A percentile compares a stretch with the other conserved stretches of the same genome.
Conservation (phyloP, 1,139 yeast species). For the Blastobotrys persicus region DNA sequence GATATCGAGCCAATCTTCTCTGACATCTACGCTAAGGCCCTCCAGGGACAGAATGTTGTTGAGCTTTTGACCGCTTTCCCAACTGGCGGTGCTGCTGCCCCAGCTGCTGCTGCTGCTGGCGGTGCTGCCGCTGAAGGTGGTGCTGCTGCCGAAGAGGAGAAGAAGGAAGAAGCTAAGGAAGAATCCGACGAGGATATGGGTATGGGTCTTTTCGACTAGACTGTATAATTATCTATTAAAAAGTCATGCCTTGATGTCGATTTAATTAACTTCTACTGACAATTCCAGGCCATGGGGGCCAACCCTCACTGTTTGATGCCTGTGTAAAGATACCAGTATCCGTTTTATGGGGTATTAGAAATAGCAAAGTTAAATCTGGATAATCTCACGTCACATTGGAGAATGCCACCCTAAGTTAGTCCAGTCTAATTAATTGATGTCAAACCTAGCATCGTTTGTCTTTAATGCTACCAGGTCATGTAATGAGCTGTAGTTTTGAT, state of each 20-base stretch:
- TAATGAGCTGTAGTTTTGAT: too few relatives aligned
- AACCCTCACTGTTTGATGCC: too few relatives aligned
- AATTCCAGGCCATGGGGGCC: background rate
- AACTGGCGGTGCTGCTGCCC: slow-evolving; percentile 63
- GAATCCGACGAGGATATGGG: slow-evolving; percentile 42
- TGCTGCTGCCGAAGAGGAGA: slow-evolving; percentile 56
- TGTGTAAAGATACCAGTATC: too few relatives aligned
- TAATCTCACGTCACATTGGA: too few relatives aligned
- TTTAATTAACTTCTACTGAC: background rate
- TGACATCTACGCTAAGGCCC: slow-evolving; percentile 92
- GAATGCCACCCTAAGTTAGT: too few relatives aligned
- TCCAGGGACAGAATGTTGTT: slow-evolving; percentile 94
- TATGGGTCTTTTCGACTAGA: slow-evolving; percentile 41
- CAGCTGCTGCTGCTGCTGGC: slow-evolving; percentile 55
- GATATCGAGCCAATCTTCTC: slow-evolving; percentile 88
- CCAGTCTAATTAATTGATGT: too few relatives aligned
- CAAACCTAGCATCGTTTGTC: too few relatives aligned
- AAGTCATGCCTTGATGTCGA: slow-evolving; percentile 4
- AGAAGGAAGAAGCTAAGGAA: slow-evolving; percentile 33
- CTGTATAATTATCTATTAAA: slow-evolving; percentile 13
- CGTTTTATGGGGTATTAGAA: too few relatives aligned
- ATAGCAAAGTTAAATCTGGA: too few relatives aligned
- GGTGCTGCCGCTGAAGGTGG: slow-evolving; percentile 61
- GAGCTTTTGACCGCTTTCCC: slow-evolving; percentile 66
- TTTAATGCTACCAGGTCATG: too few relatives aligned